Percentiles rank a stretch among this genome's conserved stretches.
Evolutionary conservation across 306 rosid species (phyloP).

Genomic region (Quercus cerris): DNA sequence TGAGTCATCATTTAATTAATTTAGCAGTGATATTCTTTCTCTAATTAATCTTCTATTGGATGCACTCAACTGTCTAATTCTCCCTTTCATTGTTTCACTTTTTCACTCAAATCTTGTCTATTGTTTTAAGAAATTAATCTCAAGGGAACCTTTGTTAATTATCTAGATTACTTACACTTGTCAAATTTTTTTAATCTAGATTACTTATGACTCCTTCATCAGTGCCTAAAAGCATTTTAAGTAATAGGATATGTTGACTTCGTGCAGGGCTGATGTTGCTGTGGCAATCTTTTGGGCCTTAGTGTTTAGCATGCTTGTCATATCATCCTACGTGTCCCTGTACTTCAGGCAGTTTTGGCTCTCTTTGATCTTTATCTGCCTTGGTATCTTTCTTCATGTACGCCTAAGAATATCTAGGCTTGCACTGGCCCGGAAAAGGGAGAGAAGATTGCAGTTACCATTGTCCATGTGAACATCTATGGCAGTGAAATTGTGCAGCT

Average conservation of each 20-base stretch:
- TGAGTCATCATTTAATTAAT: neutral
- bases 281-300: constrained; percentile 28
- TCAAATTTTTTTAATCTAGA: neutral
- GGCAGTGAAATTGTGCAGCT: neutral
- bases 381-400: constrained; percentile 27
- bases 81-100: neutral
- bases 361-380: constrained; percentile 14
- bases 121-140: neutral
- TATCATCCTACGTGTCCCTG: constrained; percentile 24
- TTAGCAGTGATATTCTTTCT: neutral
- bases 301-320: constrained; percentile 28
- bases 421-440: constrained; percentile 25
- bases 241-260: constrained; percentile 3
- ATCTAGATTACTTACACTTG: neutral
- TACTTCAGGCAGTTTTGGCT: constrained; percentile 16
- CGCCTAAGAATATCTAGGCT: constrained; percentile 27
- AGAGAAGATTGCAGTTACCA: constrained; percentile 24
- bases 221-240: neutral
- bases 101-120: neutral
- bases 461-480: constrained; percentile 23
- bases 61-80: neutral
- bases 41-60: neutral
- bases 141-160: neutral
- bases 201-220: neutral
- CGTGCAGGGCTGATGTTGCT: constrained; percentile 29